Evolutionary conservation across 1,284 basidiomycete species (phyloP).

Genomic region (Agaricales sp.): DNA sequence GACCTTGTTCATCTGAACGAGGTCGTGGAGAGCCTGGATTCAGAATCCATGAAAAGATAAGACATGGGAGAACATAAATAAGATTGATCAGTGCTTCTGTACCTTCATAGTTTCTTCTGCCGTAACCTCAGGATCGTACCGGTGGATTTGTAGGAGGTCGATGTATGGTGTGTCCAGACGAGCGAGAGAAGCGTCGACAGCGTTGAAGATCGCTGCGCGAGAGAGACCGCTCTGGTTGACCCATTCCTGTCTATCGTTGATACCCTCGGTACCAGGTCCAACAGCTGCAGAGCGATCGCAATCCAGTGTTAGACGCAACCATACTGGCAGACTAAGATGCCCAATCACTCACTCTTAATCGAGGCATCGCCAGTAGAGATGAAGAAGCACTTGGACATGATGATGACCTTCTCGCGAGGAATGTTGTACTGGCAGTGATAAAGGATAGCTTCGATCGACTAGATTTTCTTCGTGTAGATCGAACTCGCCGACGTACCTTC

Average conservation of each 20-base stretch:
- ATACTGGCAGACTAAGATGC: too few relatives aligned
- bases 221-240: conserved; percentile 22
- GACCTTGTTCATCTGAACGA: conserved; percentile 17
- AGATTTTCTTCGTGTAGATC: background rate
- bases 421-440: conserved; percentile 23
- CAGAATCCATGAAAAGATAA: background rate
- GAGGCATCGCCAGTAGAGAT: background rate
- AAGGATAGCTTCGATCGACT: background rate
- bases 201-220: conserved; percentile 18
- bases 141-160: conserved; percentile 23
- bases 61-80: background rate
- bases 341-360: background rate
- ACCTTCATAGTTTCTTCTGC: conserved; percentile 17
- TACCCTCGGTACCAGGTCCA: background rate
- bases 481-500: conserved; percentile 11
- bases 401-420: conserved; percentile 29
- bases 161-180: conserved; percentile 23
- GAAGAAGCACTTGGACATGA: conserved; percentile 21
- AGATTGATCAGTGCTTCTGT: background rate
- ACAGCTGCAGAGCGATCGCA: background rate
- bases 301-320: too few relatives aligned
- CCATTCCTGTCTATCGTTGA: conserved; percentile 15
- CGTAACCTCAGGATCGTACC: conserved; percentile 17
- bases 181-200: conserved; percentile 18
- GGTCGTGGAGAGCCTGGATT: conserved; percentile 16